Base-by-base conservation (phyloP, 495 filamentous ascomycete genomes). In the Stereocaulon alpinum region DNA sequence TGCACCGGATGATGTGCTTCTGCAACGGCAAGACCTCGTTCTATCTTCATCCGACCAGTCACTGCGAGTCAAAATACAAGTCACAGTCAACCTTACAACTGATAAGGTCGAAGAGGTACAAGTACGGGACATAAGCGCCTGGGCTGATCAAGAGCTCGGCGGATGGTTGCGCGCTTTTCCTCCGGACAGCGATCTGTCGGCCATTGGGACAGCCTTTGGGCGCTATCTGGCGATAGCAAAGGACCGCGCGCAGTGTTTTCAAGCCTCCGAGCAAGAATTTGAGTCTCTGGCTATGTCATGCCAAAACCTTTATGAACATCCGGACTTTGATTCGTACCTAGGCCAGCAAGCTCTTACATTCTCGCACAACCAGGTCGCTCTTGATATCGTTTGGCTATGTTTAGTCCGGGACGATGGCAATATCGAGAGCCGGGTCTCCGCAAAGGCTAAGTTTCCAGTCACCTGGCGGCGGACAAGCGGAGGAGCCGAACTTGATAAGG, bases 261-360 rank as follows among this genome's bases (percentile, higher is more conserved):
- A 30, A 5, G 24, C n/a, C 20, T 59, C 54, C 12, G 45, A 53
- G 42, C 40, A 40, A 37, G 49, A 58, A 1, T 59, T 58, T 20
- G 15, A 61, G 41, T 74, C 76, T 22, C 24, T 24, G 24, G 24
- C 24, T 24, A 24, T 24, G 1, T 24, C 24, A 24, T 3, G 24
- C 24, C 24, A 24, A 24, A 24, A 24, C 1, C 24, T 24, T 24
- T 1, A 24, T 24, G 24, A 24, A 24, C 24, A 24, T 24, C 60
- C 22, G 58, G 55, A 40, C 61, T 67, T 74, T 7, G 40, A 72
- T 6, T 68, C 73, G 1, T 72, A 76, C 51, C 65, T 77, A 2
- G 71, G 75, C 41, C 71, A 73, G 11, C 71, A 69, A 34, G 69
- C 66, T 0, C 72, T 78, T 67, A 57, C 71, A n/a, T 69, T 80